Evolutionary conservation across 1,139 yeast genomes (phyloP).

Genomic region (Kluyveromyces marxianus): DNA sequence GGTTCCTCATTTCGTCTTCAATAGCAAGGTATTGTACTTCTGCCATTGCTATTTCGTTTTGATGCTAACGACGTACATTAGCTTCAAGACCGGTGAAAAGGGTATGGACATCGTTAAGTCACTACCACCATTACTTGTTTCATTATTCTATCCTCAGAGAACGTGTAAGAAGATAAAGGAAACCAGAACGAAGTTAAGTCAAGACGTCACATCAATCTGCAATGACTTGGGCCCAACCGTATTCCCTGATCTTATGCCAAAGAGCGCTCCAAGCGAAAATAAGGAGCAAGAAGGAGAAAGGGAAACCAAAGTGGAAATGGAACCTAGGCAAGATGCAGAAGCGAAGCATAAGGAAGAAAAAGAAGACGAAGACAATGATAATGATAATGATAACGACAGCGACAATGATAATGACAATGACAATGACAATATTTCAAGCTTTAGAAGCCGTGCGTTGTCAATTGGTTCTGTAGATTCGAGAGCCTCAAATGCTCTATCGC

Average conservation of each 20-base stretch:
- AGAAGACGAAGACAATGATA: constrained; percentile 10
- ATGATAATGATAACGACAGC: constrained; percentile 7
- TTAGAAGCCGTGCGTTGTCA: constrained; percentile 29
- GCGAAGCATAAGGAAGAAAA: constrained; percentile 12
- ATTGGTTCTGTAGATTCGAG: constrained; percentile 21
- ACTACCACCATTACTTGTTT: constrained; percentile 51
- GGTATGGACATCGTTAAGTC: constrained; percentile 70
- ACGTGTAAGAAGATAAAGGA: constrained; percentile 40
- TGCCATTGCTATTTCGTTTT: constrained; percentile 36
- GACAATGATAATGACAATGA: constrained; percentile 5
- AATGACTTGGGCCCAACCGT: constrained; percentile 57
- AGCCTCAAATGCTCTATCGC: constrained; percentile 31
- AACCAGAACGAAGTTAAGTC: constrained; percentile 42
- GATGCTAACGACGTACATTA: constrained; percentile 61
- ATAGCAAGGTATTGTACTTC: constrained; percentile 15
- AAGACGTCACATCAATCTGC: constrained; percentile 49
- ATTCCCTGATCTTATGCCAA: constrained; percentile 43
- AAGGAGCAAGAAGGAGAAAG: constrained; percentile 11
- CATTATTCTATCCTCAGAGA: constrained; percentile 43
- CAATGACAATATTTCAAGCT: constrained; percentile 1
- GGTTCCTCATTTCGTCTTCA: constrained; percentile 31
- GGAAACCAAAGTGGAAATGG: neutral
- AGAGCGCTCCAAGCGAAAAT: too few relatives aligned
- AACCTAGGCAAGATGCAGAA: neutral
- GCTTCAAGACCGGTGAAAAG: constrained; percentile 64